These are phyloP conservation scores for Basidioascus undulatus DNA, from an alignment of 768 basidiomycete species.

Conservation along the genomic window DNA sequence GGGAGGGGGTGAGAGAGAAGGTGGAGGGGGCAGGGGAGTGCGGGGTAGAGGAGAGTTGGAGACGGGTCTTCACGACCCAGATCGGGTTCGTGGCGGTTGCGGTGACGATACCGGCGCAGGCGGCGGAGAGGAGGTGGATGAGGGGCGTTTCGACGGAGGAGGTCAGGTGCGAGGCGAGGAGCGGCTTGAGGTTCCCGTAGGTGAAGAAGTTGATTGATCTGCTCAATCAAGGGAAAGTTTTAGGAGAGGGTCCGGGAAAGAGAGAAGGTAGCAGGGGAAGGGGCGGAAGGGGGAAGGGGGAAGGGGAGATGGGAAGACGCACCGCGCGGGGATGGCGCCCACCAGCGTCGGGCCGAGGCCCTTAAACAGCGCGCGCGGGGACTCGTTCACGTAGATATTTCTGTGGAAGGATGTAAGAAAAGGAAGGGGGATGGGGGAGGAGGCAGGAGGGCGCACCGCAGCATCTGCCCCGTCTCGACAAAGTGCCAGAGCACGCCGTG, in stretches of 20 bases:
- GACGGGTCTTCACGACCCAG: constrained; percentile 94
- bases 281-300: background rate
- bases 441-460: constrained; percentile 37
- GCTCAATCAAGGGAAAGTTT: background rate
- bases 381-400: constrained; percentile 62
- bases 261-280: background rate
- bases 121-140: constrained; percentile 68
- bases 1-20: background rate
- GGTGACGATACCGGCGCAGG: constrained; percentile 61
- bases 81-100: constrained; percentile 89
- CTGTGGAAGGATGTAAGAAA: constrained; percentile 8
- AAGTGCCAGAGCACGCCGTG: constrained; percentile 63
- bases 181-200: constrained; percentile 85
- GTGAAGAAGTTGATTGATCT: constrained; percentile 88
- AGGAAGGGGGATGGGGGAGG: background rate
- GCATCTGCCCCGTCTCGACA: constrained; percentile 74
- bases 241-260: background rate
- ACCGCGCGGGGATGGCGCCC: constrained; percentile 76
- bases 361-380: constrained; percentile 69
- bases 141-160: constrained; percentile 49
- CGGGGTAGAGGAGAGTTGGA: constrained; percentile 34
- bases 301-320: constrained; percentile 1
- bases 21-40: constrained; percentile 15
- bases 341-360: constrained; percentile 85
- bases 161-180: constrained; percentile 51